Evolutionary conservation across 192 early-diverging fungal genomes (phyloP), one percentile per base, ranked within the genome.

Genomic region (Linnemannia hyalina): DNA sequence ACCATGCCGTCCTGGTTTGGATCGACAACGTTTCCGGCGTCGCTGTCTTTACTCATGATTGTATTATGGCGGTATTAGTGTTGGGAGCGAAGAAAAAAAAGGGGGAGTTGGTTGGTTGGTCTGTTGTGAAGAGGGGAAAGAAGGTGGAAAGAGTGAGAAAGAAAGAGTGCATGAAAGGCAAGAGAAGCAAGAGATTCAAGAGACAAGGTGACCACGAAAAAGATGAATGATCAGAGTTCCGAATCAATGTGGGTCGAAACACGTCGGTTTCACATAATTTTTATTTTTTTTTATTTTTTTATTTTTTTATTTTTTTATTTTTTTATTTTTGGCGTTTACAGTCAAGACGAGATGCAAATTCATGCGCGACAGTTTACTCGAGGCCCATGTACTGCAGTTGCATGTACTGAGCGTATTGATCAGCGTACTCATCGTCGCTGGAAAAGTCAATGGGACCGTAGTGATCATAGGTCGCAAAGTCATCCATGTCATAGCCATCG

Each of bases 1-100:
- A 35, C n/a, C 47, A 78, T 47, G 36, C 55, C 74, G 22, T 78
- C 76, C 46, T 78, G 68, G 42, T 78, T 78, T 11, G 68, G 44
- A 4, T 78, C 76, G 38, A 68, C 55, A 8, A 29, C 18, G 16
- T 16, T 26, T 29, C 6, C 22, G n/a, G 23, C 42, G 29, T 76
- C 75, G 22, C 13, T 26, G n/a, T 76, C 60, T 26, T 76, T 76
- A 60, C 63, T 76, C 75, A 76, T 76, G 60, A 6, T 32, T 35
- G 0, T 49, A 44, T 42, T 22, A n/a, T 26, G 20, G 32, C 35
- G 32, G 41, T 76, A 29, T 49, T 36, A 49, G 52, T 57, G 73
- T 52, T 22, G 49, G 15, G 47, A 32, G 73, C 7, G 22, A 29
- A 18, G 47, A 38, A 23, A n/a, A 55, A 46, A 70, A 15, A 32